phyloP scores from a whole-genome alignment of 768 basidiomycete genomes.

The Lactarius indigo region DNA sequence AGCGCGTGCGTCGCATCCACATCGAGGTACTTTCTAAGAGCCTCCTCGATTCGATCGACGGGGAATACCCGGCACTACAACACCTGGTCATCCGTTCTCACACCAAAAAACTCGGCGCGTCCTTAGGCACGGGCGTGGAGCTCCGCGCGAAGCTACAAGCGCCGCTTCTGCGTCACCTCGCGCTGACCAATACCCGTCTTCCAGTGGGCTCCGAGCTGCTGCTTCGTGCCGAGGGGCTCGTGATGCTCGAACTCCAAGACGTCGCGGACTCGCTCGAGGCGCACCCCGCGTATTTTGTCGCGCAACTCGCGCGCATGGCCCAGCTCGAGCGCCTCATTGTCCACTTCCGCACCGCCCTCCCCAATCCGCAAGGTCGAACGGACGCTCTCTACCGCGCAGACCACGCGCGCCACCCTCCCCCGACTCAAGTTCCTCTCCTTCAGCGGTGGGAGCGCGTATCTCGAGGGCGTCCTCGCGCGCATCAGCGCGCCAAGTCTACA shows the following conservation, averaged over 20 bases:
- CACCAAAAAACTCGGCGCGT: too few species aligned
- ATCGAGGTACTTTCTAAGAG: background rate
- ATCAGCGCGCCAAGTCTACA: background rate
- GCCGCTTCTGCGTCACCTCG: background rate
- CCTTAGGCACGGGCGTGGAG: background rate
- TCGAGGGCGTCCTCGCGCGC: background rate
- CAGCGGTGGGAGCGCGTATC: background rate
- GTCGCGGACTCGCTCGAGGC: background rate
- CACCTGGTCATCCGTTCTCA: background rate
- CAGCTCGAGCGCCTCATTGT: background rate
- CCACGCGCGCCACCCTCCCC: background rate
- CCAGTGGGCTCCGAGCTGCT: background rate
- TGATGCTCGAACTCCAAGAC: background rate
- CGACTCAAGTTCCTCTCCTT: background rate
- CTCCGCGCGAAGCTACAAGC: background rate
- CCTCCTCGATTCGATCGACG: background rate
- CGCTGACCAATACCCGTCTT: background rate
- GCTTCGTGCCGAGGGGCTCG: background rate
- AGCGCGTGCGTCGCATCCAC: conserved; percentile 3
- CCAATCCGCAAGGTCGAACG: background rate
- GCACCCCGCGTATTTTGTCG: background rate
- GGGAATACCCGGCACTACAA: background rate
- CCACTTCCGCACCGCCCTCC: background rate
- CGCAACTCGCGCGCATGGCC: background rate
- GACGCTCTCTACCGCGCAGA: background rate